Evolutionary conservation across 768 basidiomycete species (phyloP).

Genomic region (Russula sp.): DNA sequence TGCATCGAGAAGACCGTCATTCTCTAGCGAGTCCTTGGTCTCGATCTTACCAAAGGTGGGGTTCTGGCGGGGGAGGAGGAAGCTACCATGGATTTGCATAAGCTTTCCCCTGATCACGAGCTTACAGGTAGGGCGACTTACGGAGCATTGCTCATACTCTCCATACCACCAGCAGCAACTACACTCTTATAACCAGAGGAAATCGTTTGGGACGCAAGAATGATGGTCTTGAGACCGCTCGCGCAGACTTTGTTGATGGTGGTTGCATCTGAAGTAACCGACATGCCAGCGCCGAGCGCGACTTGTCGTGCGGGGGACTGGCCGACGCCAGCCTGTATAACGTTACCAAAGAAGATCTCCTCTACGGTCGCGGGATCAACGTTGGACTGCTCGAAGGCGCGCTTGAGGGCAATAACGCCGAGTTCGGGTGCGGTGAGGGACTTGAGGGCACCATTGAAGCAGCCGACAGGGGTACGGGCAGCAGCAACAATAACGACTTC

Average conservation of each 20-base stretch:
- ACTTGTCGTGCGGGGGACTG: conserved; percentile 99
- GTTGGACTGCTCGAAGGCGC: conserved; percentile 73
- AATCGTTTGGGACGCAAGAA: conserved; percentile 88
- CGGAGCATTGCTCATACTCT: conserved; percentile 99
- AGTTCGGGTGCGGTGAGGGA: conserved; percentile 86
- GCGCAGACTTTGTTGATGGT: conserved; percentile 99
- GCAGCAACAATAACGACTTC: conserved; percentile 94
- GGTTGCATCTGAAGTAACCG: conserved; percentile 83
- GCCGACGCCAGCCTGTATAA: conserved; percentile 94
- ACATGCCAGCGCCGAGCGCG: conserved; percentile 83
- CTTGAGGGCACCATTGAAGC: conserved; percentile 86
- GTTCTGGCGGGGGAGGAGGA: conserved; percentile 74
- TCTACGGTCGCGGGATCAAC: conserved; percentile 80
- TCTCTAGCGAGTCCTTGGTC: conserved; percentile 79
- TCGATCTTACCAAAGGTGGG: conserved; percentile 86
- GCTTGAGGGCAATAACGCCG: conserved; percentile 82
- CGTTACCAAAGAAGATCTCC: conserved; percentile 96
- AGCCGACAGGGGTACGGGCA: conserved; percentile 89
- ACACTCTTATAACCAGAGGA: conserved; percentile 77
- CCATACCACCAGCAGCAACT: conserved; percentile 95
- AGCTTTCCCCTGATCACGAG: conserved; percentile 3
- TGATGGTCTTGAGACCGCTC: conserved; percentile 92
- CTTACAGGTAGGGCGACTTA: conserved; percentile 37
- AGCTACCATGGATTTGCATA: conserved; percentile 37
- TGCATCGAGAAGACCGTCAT: conserved; percentile 93